Evolutionary conservation across 805 yeast species (phyloP).

Genomic region (Wickerhamiella sorbophila): DNA sequence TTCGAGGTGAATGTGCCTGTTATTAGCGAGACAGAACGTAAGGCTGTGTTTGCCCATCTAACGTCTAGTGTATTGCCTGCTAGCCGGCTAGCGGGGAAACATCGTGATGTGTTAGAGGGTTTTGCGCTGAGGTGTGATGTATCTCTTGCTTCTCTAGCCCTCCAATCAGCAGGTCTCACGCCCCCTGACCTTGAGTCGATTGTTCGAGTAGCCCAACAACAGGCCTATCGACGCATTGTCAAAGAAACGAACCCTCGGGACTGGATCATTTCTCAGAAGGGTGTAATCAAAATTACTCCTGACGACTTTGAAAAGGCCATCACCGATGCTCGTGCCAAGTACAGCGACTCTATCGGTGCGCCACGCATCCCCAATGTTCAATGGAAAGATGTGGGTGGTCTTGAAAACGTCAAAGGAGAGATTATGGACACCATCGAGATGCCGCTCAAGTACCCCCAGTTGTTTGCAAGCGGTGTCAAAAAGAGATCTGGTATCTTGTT

Average conservation of each 20-base stretch:
- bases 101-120: constrained; percentile 8
- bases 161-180: constrained; percentile 85
- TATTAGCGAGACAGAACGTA: constrained; percentile 67
- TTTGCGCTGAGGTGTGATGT: constrained; percentile 36
- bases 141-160: constrained; percentile 42
- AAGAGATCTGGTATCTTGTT: constrained; percentile 88
- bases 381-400: constrained; percentile 97
- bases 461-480: constrained; percentile 77
- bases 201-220: constrained; percentile 45
- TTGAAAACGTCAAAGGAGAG: constrained; percentile 79
- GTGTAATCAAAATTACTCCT: constrained; percentile 38
- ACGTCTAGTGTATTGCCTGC: constrained; percentile 2
- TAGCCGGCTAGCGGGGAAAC: constrained; percentile 5
- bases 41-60: constrained; percentile 38
- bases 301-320: constrained; percentile 57
- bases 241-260: constrained; percentile 23
- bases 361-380: constrained; percentile 88
- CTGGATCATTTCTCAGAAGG: constrained; percentile 37
- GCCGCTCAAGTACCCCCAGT: constrained; percentile 86
- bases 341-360: constrained; percentile 91
- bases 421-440: constrained; percentile 90
- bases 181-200: constrained; percentile 70
- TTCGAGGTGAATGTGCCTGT: constrained; percentile 67
- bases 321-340: constrained; percentile 68
- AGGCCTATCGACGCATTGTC: constrained; percentile 39